These are phyloP conservation scores for Plasmodium coatneyi DNA, from an alignment of 169 alveolate genomes.

Conservation along the genomic window DNA sequence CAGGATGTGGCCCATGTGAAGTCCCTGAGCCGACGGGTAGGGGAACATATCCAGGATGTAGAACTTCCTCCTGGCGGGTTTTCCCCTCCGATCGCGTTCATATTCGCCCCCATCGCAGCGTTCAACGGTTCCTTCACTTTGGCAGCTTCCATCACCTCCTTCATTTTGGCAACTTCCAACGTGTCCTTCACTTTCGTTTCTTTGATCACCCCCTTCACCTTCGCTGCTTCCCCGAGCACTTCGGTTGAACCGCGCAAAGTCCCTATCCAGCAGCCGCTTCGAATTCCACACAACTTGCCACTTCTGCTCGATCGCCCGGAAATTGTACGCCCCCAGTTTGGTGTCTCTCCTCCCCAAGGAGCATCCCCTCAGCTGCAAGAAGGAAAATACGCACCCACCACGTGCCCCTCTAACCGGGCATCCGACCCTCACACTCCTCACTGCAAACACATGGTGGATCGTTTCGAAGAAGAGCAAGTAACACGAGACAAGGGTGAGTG, in stretches of 20 bases:
- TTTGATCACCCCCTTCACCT: neutral
- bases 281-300: conserved; percentile 72
- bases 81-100: neutral
- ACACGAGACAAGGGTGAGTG: neutral
- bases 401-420: neutral
- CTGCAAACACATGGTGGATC: neutral
- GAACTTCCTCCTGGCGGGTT: conserved; percentile 69
- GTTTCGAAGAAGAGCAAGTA: neutral
- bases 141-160: neutral
- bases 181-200: neutral
- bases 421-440: neutral
- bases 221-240: neutral
- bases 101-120: neutral
- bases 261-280: conserved; percentile 36
- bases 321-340: neutral
- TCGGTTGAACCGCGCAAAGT: conserved; percentile 22
- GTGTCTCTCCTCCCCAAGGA: neutral
- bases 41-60: conserved; percentile 93
- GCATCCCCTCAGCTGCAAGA: neutral
- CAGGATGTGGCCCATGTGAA: conserved; percentile 94
- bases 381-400: neutral
- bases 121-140: neutral
- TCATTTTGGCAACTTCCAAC: neutral
- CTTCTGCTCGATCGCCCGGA: conserved; percentile 19
- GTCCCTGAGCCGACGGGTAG: conserved; percentile 92